Conservation (phyloP, 1,139 yeast species). For the Suhomyces choctaworum region DNA sequence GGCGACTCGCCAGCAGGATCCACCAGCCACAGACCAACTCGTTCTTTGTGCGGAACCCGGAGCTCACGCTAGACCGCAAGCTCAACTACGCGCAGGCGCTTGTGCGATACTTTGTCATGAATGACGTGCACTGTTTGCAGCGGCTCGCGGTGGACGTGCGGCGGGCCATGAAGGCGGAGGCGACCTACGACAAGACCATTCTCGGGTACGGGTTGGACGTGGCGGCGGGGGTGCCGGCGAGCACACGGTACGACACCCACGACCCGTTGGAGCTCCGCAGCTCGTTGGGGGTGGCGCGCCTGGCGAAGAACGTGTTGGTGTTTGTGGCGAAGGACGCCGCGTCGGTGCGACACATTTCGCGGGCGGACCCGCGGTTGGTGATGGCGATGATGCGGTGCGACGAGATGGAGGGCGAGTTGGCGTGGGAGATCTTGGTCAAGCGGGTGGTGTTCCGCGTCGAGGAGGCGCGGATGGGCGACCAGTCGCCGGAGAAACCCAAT, state of each 20-base stretch:
- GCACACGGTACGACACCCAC: constrained; percentile 7
- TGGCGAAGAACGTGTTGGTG: constrained; percentile 12
- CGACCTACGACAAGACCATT: constrained; percentile 8
- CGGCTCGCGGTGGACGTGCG: constrained; percentile 16
- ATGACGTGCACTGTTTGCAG: constrained; percentile 16
- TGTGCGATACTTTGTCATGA: constrained; percentile 17
- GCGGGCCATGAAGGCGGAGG: constrained; percentile 12
- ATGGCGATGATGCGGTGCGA: constrained; percentile 17
- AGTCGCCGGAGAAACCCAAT: not conserved
- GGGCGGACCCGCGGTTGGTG: constrained; percentile 7
- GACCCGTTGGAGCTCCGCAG: constrained; percentile 13
- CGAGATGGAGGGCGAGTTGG: constrained; percentile 18
- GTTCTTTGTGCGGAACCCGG: constrained; percentile 14
- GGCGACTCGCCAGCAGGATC: constrained; percentile 10
- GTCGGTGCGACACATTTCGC: constrained; percentile 4
- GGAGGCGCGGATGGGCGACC: constrained; percentile 10
- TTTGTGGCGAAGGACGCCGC: constrained; percentile 14
- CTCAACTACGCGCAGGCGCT: constrained; percentile 17
- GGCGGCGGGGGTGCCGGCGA: constrained; percentile 6
- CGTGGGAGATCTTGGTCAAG: constrained; percentile 18
- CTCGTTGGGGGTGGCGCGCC: constrained; percentile 7
- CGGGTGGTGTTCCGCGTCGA: constrained; percentile 17
- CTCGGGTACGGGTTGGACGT: constrained; percentile 5
- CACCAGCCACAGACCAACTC: constrained; percentile 14
- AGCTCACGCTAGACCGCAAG: constrained; percentile 12